Base-by-base conservation (phyloP, 1,139 yeast species). In the Pichia sp. region DNA sequence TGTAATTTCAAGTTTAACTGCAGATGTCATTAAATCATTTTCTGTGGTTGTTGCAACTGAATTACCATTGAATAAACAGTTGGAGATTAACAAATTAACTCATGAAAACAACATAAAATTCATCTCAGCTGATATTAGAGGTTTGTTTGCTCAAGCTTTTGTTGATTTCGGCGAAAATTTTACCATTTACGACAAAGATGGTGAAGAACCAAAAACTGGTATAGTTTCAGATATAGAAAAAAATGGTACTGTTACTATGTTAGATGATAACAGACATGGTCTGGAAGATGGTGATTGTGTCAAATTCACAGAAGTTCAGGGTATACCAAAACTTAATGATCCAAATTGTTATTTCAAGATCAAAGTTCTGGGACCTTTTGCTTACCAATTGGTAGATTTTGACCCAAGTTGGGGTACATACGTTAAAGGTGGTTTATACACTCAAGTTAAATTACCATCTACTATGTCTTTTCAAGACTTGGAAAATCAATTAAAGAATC, bases 241-340 rank as follows among this genome's bases (percentile, higher is more conserved):
- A n/a, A 76, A 86, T 58, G 98, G 98, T 44, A 82, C 90, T 4
- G 96, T 92, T 33, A 85, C 97, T 29, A 86, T 86, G 73, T 74
- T 90, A 57, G 96, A 85, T 60, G 97, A 88, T 55, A 81, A 78
- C 51, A 81, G 97, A 64, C 99, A 92, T 61, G 95, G 96, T 10
- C 71, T 92, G 47, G 87, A 88, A 67, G 96, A 87, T 63, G 97
- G 97, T 26, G 85, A 85, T 58, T 85, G 69, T 60, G 96, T 92
- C 45, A 85, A 82, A 61, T 90, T 90, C 59, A 63, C 85, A n/a
- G 97, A 90, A 64, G 81, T 90, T 34, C 77, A 81, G 55, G 97
- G 97, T 28, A 71, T 76, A 66, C 71, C 68, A 3, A 68, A 67
- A 52, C 69, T 92, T 51, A 86, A 85, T 60, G 81, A 80, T 49